phyloP scores from a whole-genome alignment of 2,329 filamentous ascomycete species.

The Penicillium sp. region DNA sequence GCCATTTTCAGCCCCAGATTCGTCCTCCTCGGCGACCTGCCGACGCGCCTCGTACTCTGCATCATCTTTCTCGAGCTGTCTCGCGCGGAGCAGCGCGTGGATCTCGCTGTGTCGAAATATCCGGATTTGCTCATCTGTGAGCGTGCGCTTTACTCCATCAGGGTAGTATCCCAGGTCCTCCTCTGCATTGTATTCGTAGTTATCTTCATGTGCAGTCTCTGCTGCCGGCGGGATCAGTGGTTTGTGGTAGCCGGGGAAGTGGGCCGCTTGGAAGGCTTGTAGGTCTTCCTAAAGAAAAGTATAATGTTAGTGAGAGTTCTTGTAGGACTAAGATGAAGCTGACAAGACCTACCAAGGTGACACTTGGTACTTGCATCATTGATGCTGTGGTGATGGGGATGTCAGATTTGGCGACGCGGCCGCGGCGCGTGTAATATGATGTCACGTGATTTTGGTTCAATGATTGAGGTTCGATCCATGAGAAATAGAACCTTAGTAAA shows the following conservation, averaged over 20 bases:
- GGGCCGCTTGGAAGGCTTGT: conserved; percentile 56
- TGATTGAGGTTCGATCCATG: background rate
- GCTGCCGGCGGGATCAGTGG: conserved; percentile 1
- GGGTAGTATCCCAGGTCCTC: conserved; percentile 78
- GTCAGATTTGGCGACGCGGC: conserved; percentile 14
- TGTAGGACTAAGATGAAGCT: no score
- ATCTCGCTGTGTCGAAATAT: conserved; percentile 91
- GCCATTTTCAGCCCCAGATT: background rate
- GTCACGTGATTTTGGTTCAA: background rate
- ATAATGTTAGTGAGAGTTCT: background rate
- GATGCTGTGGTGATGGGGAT: conserved; percentile 1
- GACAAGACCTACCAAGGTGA: conserved; percentile 33
- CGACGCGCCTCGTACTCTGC: conserved; percentile 18
- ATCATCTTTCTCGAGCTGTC: conserved; percentile 35
- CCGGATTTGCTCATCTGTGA: conserved; percentile 86
- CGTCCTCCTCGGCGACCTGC: background rate
- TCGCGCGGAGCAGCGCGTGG: conserved; percentile 63
- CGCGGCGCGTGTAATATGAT: background rate
- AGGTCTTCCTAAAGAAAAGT: conserved; percentile 55
- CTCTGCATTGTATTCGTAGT: conserved; percentile 29
- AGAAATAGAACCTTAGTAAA: no score
- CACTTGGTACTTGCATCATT: conserved; percentile 31
- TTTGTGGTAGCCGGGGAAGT: conserved; percentile 49
- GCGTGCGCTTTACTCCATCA: conserved; percentile 81
- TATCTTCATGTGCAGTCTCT: conserved; percentile 5